Evolutionary conservation across 768 basidiomycete species (phyloP).

Genomic region (Leccinum uliginosum): DNA sequence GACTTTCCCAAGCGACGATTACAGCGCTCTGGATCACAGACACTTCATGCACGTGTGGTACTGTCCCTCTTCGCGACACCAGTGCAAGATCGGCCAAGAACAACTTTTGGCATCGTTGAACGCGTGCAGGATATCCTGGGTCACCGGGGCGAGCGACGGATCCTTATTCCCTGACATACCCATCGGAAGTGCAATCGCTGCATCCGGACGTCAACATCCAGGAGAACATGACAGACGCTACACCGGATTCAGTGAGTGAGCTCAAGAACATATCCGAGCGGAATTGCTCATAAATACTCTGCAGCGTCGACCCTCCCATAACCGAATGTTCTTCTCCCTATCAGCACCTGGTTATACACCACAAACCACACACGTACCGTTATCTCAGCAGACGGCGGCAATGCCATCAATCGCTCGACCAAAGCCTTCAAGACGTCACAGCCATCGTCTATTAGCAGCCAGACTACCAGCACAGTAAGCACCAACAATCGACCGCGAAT

Average conservation of each 20-base stretch:
- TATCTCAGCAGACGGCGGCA: slow-evolving; percentile 53
- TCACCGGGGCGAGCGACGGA: slow-evolving; percentile 38
- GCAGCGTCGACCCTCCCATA: slow-evolving; percentile 72
- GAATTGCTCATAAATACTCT: slow-evolving; percentile 74
- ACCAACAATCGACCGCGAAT: slow-evolving; percentile 3
- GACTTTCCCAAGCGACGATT: slow-evolving; percentile 71
- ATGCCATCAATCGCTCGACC: slow-evolving; percentile 51
- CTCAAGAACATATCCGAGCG: slow-evolving; percentile 85
- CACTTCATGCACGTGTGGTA: slow-evolving; percentile 70
- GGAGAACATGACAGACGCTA: background rate
- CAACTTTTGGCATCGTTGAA: slow-evolving; percentile 62
- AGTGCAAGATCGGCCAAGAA: slow-evolving; percentile 63
- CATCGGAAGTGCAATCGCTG: slow-evolving; percentile 84
- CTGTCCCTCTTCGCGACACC: slow-evolving; percentile 54
- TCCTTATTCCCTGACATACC: slow-evolving; percentile 53
- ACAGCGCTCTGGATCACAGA: slow-evolving; percentile 68
- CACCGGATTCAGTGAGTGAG: slow-evolving; percentile 88
- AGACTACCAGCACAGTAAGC: slow-evolving; percentile 41
- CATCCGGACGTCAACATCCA: slow-evolving; percentile 8
- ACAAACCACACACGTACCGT: slow-evolving; percentile 42
- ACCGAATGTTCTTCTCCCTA: slow-evolving; percentile 75
- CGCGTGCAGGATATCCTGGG: slow-evolving; percentile 53
- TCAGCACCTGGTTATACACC: background rate
- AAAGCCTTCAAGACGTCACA: slow-evolving; percentile 49
- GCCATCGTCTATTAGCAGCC: slow-evolving; percentile 59